Percentiles rank a stretch among this genome's conserved stretches.
These are phyloP conservation scores for Leucosporidium scottii DNA, from an alignment of 768 basidiomycete species.

Conservation along the genomic window DNA sequence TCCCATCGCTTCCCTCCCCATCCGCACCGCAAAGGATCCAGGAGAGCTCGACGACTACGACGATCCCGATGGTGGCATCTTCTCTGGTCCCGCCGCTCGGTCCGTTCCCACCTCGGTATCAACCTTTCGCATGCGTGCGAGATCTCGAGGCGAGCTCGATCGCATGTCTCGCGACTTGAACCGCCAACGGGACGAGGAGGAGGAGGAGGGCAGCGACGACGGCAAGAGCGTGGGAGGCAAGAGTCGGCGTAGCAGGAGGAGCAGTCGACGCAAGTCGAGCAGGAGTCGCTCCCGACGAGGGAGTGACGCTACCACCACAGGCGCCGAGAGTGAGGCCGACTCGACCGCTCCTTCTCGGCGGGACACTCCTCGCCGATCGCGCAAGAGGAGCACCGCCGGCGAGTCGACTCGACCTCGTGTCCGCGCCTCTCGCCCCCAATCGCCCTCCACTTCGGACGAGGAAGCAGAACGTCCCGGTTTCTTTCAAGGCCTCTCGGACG, in stretches of 20 bases:
- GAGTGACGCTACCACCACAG: constrained; percentile 19
- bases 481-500: constrained; percentile 32
- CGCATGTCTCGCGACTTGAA: constrained; percentile 11
- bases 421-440: neutral
- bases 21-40: neutral
- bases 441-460: constrained; percentile 14
- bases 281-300: neutral
- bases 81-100: constrained; percentile 18
- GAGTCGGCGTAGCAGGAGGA: constrained; percentile 10
- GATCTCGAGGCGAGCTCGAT: constrained; percentile 22
- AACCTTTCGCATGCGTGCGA: constrained; percentile 26
- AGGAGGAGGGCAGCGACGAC: constrained; percentile 5
- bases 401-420: neutral
- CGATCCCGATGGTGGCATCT: constrained; percentile 25
- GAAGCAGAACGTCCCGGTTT: constrained; percentile 22
- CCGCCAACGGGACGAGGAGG: constrained; percentile 1
- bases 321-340: constrained; percentile 14
- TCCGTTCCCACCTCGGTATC: constrained; percentile 21
- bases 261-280: neutral
- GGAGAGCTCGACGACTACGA: constrained; percentile 21
- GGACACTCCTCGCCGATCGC: neutral
- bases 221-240: neutral
- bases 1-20: neutral
- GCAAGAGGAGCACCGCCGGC: neutral
- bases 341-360: constrained; percentile 1